A percentile compares a stretch with the other conserved stretches of the same genome.
Evolutionary conservation across 2,329 filamentous ascomycete genomes (phyloP).

Genomic region (Sclerotinia nivalis): DNA sequence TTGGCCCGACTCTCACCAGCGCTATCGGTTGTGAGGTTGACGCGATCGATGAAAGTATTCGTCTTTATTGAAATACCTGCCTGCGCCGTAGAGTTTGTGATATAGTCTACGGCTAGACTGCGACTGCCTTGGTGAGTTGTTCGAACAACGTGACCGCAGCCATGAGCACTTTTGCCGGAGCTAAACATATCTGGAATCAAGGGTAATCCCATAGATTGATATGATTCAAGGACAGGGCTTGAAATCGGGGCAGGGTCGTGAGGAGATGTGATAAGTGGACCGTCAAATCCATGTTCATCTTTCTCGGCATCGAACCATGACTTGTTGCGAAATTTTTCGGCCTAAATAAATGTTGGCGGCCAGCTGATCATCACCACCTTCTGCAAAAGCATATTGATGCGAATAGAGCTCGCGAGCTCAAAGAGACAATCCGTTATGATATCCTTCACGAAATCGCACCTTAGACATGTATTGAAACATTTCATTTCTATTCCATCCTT

Average conservation of each 20-base stretch:
- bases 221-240: not conserved
- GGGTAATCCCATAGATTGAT: slow-evolving; percentile 8
- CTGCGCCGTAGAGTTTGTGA: not conserved
- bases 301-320: not conserved
- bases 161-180: slow-evolving; percentile 14
- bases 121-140: not conserved
- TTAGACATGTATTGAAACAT: slow-evolving; percentile 8
- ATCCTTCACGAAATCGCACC: not conserved
- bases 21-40: not conserved
- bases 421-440: not conserved
- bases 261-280: not conserved
- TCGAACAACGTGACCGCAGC: not conserved
- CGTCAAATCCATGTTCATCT: not conserved
- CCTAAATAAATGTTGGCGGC: not conserved
- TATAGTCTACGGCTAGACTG: slow-evolving; percentile 1
- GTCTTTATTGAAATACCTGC: not conserved
- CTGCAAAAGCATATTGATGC: not conserved
- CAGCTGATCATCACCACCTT: not conserved
- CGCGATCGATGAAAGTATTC: not conserved
- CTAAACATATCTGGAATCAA: slow-evolving; percentile 10
- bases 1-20: not conserved
- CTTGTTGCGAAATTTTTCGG: slow-evolving; percentile 3
- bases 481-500: slow-evolving; percentile 6
- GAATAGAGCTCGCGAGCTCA: not conserved
- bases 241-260: slow-evolving; percentile 10